A percentile compares a stretch with the other conserved stretches of the same genome.
phyloP scores from a whole-genome alignment of 176 grass and related monocot genomes.

The Elaeis guineensis region DNA sequence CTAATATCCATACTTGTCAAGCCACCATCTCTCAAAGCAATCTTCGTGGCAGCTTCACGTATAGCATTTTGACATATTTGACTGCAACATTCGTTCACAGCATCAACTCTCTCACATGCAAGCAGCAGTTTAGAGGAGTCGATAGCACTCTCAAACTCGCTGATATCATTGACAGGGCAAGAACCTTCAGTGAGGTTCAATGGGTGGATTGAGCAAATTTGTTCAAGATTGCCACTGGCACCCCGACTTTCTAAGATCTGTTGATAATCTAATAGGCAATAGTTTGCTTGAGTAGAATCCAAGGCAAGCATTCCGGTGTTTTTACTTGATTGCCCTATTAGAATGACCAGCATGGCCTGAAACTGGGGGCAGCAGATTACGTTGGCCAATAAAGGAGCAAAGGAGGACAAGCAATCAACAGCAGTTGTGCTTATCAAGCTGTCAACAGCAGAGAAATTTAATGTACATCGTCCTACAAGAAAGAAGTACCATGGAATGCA shows the following conservation, averaged over 20 bases:
- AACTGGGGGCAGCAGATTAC: slow-evolving; percentile 97
- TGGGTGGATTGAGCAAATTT: slow-evolving; percentile 61
- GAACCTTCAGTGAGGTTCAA: slow-evolving; percentile 69
- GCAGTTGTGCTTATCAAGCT: slow-evolving; percentile 65
- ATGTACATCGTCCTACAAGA: slow-evolving; percentile 50
- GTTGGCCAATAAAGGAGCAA: slow-evolving; percentile 85
- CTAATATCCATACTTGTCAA: slow-evolving; percentile 21
- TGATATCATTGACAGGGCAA: slow-evolving; percentile 54
- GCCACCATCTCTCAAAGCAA: slow-evolving; percentile 39
- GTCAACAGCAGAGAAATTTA: slow-evolving; percentile 68
- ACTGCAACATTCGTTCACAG: slow-evolving; percentile 91
- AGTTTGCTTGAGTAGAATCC: slow-evolving; percentile 61
- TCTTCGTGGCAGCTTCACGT: slow-evolving; percentile 56
- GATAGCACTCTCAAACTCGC: slow-evolving; percentile 54
- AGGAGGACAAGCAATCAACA: slow-evolving; percentile 65
- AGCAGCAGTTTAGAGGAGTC: slow-evolving; percentile 71
- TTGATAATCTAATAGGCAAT: slow-evolving; percentile 85
- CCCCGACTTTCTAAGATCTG: slow-evolving; percentile 77
- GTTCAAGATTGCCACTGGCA: slow-evolving; percentile 53
- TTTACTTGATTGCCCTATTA: slow-evolving; percentile 90
- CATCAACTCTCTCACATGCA: slow-evolving; percentile 68
- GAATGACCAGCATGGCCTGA: slow-evolving; percentile 69
- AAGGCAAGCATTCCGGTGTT: slow-evolving; percentile 63
- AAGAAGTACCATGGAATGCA: background rate
- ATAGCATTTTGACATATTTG: slow-evolving; percentile 80